phyloP scores from a whole-genome alignment of 495 filamentous ascomycete genomes.

The Lasiosphaeria ovina region DNA sequence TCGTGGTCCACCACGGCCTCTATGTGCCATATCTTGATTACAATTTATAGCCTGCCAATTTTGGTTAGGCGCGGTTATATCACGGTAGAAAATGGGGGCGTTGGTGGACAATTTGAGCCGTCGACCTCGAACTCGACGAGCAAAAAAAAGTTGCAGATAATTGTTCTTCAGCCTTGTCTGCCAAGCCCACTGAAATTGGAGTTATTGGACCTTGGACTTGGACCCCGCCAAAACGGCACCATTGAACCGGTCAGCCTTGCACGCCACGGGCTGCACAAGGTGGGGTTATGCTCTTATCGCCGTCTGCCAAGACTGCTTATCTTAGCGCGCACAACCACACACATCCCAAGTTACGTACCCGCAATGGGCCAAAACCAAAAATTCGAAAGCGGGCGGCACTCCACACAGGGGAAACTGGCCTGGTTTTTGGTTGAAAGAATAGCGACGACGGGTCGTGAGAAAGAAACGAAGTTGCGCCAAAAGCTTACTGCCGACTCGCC shows the following conservation, averaged over 20 bases:
- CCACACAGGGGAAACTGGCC: slow-evolving; percentile 15
- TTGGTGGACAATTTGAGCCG: no score
- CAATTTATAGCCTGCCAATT: background rate
- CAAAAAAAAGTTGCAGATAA: background rate
- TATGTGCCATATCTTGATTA: slow-evolving; percentile 23
- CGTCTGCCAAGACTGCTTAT: slow-evolving; percentile 22
- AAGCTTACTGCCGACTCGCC: slow-evolving; percentile 7
- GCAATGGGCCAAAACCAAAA: slow-evolving; percentile 38
- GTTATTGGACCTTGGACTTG: background rate
- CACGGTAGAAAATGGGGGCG: background rate
- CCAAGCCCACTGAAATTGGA: background rate
- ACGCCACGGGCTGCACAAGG: background rate
- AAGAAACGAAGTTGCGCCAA: slow-evolving; percentile 1
- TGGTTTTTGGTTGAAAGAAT: slow-evolving; percentile 18
- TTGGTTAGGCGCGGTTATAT: background rate
- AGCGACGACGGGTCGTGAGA: slow-evolving; percentile 16
- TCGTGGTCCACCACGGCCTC: slow-evolving; percentile 36
- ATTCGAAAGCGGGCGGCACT: slow-evolving; percentile 23
- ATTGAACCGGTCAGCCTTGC: background rate
- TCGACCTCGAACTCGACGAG: no score
- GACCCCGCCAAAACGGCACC: background rate
- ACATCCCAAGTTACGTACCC: slow-evolving; percentile 19
- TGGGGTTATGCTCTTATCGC: background rate
- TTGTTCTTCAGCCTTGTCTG: slow-evolving; percentile 33
- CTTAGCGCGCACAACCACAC: slow-evolving; percentile 40